A percentile compares a stretch with the other conserved stretches of the same genome.
Evolutionary conservation across 208 protist species (phyloP).

Genomic region (Endotrypanum monterogeii): DNA sequence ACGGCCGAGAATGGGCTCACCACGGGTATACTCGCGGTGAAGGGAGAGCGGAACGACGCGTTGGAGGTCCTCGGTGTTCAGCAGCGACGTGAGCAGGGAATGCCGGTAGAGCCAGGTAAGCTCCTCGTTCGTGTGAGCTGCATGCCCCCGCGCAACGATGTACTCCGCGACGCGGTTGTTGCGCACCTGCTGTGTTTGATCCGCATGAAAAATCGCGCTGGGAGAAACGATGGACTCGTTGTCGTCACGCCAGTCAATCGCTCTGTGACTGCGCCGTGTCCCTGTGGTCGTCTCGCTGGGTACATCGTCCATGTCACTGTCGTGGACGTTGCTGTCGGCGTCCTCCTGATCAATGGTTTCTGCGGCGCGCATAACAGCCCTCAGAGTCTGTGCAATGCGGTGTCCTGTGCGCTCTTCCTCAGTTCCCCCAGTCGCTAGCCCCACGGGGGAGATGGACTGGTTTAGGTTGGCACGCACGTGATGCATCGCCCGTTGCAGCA

Average conservation of each 20-base stretch:
- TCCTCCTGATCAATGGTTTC: constrained; percentile 35
- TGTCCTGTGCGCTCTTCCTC: constrained; percentile 26
- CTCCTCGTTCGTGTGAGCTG: constrained; percentile 50
- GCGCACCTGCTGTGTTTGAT: constrained; percentile 24
- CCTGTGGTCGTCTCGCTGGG: constrained; percentile 15
- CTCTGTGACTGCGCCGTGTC: constrained; percentile 28
- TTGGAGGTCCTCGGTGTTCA: constrained; percentile 47
- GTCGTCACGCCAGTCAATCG: constrained; percentile 54
- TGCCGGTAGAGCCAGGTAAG: constrained; percentile 64
- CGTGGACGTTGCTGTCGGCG: constrained; percentile 6
- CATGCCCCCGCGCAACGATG: constrained; percentile 42
- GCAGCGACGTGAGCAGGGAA: constrained; percentile 50
- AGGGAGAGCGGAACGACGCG: constrained; percentile 44
- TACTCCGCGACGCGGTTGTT: constrained; percentile 60
- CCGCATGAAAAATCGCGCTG: constrained; percentile 51
- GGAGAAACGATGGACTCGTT: constrained; percentile 35
- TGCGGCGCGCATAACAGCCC: constrained; percentile 24
- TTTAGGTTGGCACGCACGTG: constrained; percentile 22
- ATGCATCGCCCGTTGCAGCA: constrained; percentile 25
- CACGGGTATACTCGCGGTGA: constrained; percentile 67
- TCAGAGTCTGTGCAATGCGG: constrained; percentile 22
- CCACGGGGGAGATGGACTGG: not conserved
- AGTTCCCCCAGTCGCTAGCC: not conserved
- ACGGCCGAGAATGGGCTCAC: constrained; percentile 56
- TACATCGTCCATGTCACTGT: constrained; percentile 18